Base-by-base conservation (phyloP, 179 eudicot species). In the Heliamphora pulchella region DNA sequence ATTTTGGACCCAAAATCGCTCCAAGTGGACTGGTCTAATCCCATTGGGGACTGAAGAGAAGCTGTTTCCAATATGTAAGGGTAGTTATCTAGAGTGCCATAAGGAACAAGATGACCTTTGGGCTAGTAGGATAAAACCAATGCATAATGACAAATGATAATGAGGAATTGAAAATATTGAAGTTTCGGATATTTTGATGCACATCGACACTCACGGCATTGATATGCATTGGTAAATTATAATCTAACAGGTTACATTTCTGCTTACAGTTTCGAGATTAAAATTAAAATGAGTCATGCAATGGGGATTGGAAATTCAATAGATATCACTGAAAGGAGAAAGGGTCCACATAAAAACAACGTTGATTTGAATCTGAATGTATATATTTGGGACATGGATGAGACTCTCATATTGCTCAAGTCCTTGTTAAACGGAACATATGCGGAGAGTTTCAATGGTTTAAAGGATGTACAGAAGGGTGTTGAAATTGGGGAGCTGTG, bases 361-460 rank as follows among this genome's bases (percentile, higher is more conserved):
- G 9, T 10, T 76, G 85, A 81, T 61, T 80, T 82, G 79, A 93
- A 85, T 81, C 81, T 65, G 87, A 92, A 87, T 82, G 92, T 96
- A 41, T 95, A 88, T 84, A 83, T 95, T 5, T 96, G 97, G 99
- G 99, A 94, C 86, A 92, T 96, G 98, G 99, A 96, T 78, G 99
- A 94, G 87, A 96, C 97, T 44, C 97, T 96, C 54, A 96, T 96
- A 85, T 86, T 96, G 81, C 93, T 96, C 75, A 96, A 94, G 82
- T 93, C 98, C 44, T 87, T 96, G 84, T 81, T 96, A 79, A 87
- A 88, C 79, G 92, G 93, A 74, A 81, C 97, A 41, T 94, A 90
- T 66, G 96, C 98, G 0, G 86, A 83, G 74, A 89, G 88, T 48
- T 96, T 87, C 81, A 89, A 89, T 78, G 93, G 98, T 48, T 80